Base-by-base conservation (phyloP, 192 early-diverging fungal species). In the Pilobolus umbonatus region DNA sequence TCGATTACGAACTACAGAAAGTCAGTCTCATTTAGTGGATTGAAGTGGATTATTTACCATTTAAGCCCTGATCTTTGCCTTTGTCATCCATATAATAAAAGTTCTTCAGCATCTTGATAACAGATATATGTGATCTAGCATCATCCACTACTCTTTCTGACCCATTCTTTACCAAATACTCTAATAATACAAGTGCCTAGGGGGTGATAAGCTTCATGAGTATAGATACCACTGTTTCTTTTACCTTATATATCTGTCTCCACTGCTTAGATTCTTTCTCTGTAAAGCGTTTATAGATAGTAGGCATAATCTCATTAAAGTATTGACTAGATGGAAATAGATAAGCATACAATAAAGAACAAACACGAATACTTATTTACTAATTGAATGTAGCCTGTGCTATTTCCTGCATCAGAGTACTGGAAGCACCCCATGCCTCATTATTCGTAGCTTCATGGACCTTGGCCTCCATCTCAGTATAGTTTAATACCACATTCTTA, bases 31-130 rank as follows among this genome's bases (percentile, higher is more conserved):
- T 8, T 42, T 26, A 39, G 19, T 30, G 32, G 17, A 35, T 5
- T 35, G 2, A 39, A 36, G 21, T 32, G 40, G 17, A n/a, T 40
- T 28, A 69, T 60, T 65, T 85, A 93, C 93, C 87, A 60, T 97
- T 97, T 48, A 98, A 85, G 5, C 96, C 96, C 70, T 98, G 94
- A 69, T 98, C 96, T 65, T 98, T 98, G 65, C 86, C 87, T 60
- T 93, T 93, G 22, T 92, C 90, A 63, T 97, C 95, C 25, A 93
- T 78, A 55, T 85, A 92, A 49, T 92, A 84, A 62, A 93, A 98
- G 76, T 82, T 94, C 52, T 84, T 79, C 51, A 95, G 77, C 39
- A 87, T 85, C 61, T 93, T 96, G 60, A 98, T 78, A 29, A 87
- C 88, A n/a, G 93, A 88, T 30, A 94, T 81, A 55, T 92, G 91